Conservation (phyloP, 495 filamentous ascomycete genomes). For the Lichenothelia convexa region DNA sequence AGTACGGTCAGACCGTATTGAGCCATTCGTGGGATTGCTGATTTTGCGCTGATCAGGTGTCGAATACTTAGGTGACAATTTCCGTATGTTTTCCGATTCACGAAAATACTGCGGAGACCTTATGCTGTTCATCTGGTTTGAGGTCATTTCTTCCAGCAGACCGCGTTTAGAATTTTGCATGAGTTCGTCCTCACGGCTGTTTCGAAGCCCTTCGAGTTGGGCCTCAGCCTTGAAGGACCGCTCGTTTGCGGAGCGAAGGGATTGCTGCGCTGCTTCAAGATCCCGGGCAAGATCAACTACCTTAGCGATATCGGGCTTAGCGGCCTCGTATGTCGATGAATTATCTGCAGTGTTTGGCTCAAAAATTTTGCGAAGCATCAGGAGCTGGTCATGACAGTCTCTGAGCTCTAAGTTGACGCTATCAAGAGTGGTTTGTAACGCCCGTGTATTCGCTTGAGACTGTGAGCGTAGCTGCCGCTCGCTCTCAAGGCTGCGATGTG, state of each 20-base stretch:
- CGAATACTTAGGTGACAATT: constrained; percentile 30
- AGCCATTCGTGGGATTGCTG: constrained; percentile 55
- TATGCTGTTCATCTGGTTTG: constrained; percentile 59
- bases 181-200: constrained; percentile 51
- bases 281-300: constrained; percentile 75
- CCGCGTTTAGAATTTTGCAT: constrained; percentile 53
- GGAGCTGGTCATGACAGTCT: constrained; percentile 59
- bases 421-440: constrained; percentile 61
- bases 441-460: constrained; percentile 68
- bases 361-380: constrained; percentile 68
- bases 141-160: constrained; percentile 71
- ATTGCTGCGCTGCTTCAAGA: constrained; percentile 74
- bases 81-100: constrained; percentile 48
- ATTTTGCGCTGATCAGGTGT: constrained; percentile 58
- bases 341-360: constrained; percentile 53
- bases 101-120: constrained; percentile 62
- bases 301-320: constrained; percentile 30
- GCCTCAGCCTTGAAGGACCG: constrained; percentile 67
- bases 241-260: constrained; percentile 69
- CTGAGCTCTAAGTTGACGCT: constrained; percentile 57
- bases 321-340: constrained; percentile 41
- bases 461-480: constrained; percentile 74
- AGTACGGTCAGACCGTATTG: constrained; percentile 70
- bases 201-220: constrained; percentile 62
- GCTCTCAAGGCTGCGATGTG: constrained; percentile 74